Evolutionary conservation across 192 early-diverging fungal species (phyloP).

Genomic region (Diversispora eburnea): DNA sequence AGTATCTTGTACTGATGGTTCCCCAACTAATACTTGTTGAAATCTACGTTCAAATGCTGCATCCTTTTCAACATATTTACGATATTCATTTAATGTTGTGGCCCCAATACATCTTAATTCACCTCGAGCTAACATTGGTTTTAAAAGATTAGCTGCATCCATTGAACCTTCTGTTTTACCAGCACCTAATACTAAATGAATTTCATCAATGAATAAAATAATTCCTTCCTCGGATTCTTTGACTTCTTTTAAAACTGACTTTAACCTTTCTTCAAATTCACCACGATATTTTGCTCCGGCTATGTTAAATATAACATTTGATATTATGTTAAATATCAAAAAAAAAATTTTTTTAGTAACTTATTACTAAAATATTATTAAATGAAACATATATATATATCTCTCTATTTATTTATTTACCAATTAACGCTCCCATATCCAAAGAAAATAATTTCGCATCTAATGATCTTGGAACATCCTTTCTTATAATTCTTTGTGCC

Average conservation of each 20-base stretch:
- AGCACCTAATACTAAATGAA: constrained; percentile 92
- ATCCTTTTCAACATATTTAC: constrained; percentile 86
- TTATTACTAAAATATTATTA: too few relatives aligned
- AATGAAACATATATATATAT: too few relatives aligned
- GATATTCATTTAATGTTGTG: constrained; percentile 94
- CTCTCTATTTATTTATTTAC: too few relatives aligned
- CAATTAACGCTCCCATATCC: constrained; percentile 89
- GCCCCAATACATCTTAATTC: constrained; percentile 95
- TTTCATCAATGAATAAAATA: constrained; percentile 98
- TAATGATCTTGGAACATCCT: constrained; percentile 87
- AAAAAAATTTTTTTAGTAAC: too few relatives aligned
- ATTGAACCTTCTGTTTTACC: constrained; percentile 87
- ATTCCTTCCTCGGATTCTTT: constrained; percentile 82
- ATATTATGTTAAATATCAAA: not conserved
- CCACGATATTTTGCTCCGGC: constrained; percentile 97
- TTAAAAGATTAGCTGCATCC: constrained; percentile 96
- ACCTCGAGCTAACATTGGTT: constrained; percentile 97
- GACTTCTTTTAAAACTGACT: constrained; percentile 93
- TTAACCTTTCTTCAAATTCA: constrained; percentile 97
- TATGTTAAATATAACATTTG: constrained; percentile 31
- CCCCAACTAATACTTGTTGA: constrained; percentile 77
- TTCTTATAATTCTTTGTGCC: constrained; percentile 87
- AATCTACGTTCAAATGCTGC: constrained; percentile 81
- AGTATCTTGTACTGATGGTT: constrained; percentile 68
- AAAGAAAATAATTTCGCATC: constrained; percentile 82